These are phyloP conservation scores for Blastocystis sp. DNA, from an alignment of 352 stramenopile genomes.

Conservation along the genomic window DNA sequence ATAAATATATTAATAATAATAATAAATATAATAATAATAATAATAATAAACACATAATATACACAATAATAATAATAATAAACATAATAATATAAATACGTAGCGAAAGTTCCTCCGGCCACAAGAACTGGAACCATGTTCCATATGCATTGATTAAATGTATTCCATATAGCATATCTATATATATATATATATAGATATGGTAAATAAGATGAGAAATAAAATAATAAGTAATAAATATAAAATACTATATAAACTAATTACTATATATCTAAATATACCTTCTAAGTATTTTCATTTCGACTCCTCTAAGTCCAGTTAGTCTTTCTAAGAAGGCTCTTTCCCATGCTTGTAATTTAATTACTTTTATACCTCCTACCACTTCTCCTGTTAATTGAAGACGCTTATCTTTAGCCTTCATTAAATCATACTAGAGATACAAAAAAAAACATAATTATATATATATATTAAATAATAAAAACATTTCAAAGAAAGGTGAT, in stretches of 20 bases:
- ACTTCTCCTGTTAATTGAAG: conserved; percentile 77
- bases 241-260: not conserved
- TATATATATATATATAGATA: not conserved
- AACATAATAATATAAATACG: too few species aligned
- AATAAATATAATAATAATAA: too few species aligned
- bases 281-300: conserved; percentile 56
- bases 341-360: conserved; percentile 90
- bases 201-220: conserved; percentile 26
- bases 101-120: conserved; percentile 63
- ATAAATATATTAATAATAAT: not conserved
- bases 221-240: too few species aligned
- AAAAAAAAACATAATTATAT: too few species aligned
- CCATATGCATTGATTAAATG: conserved; percentile 45
- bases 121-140: conserved; percentile 70
- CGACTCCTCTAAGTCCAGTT: conserved; percentile 48
- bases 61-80: too few species aligned
- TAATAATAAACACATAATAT: too few species aligned
- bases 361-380: conserved; percentile 71
- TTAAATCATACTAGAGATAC: conserved; percentile 50
- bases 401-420: conserved; percentile 67
- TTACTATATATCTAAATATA: conserved; percentile 44
- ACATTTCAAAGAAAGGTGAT: not conserved
- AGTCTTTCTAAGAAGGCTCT: conserved; percentile 53
- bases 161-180: conserved; percentile 47
- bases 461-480: conserved; percentile 23